Conservation (phyloP, 306 rosid genomes). For the Malus asiatica region DNA sequence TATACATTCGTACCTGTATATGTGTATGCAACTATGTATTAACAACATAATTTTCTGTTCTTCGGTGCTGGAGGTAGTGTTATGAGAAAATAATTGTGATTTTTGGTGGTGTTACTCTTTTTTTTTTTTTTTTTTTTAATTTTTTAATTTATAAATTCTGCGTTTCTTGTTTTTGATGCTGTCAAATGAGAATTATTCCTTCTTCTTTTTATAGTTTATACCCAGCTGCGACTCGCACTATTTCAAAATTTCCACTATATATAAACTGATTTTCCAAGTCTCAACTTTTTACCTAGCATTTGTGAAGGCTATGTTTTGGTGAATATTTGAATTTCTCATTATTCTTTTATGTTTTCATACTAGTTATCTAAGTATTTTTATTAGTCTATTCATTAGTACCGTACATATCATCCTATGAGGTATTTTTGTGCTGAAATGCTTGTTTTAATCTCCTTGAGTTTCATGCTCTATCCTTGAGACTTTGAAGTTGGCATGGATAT, state of each 20-base stretch:
- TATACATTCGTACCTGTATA: neutral
- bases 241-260: neutral
- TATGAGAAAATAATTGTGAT: neutral
- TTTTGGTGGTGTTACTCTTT: neutral
- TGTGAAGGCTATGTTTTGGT: neutral
- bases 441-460: slow-evolving; percentile 11
- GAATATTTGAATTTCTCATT: neutral
- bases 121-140: neutral
- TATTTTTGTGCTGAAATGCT: neutral
- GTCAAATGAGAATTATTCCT: neutral
- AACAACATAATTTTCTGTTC: neutral
- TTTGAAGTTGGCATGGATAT: neutral
- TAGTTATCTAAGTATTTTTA: neutral
- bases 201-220: neutral
- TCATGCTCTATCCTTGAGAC: neutral
- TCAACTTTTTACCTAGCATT: neutral
- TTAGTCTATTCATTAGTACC: neutral
- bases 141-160: neutral
- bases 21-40: neutral
- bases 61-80: neutral
- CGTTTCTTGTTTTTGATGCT: neutral
- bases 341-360: neutral
- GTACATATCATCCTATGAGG: neutral
- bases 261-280: neutral
- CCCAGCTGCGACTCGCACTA: neutral